These are phyloP conservation scores for Ceriops decandra DNA, from an alignment of 345 rosid species.

Conservation along the genomic window DNA sequence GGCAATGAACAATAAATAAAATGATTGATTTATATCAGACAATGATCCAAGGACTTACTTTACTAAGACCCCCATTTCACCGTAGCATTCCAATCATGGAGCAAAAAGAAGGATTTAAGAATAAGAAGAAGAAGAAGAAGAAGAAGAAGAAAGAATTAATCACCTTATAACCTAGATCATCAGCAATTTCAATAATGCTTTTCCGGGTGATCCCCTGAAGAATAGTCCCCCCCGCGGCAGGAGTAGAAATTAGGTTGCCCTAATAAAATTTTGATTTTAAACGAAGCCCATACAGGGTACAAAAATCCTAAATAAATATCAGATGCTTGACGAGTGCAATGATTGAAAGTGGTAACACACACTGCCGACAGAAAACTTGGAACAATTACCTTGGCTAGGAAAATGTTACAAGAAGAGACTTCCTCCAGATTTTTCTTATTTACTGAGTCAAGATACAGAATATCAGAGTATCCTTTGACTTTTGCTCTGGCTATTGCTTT, in stretches of 20 bases:
- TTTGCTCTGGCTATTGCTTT: constrained; percentile 62
- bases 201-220: constrained; percentile 72
- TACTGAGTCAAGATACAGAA: constrained; percentile 74
- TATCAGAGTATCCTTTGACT: constrained; percentile 74
- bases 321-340: too few species aligned
- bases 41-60: too few species aligned
- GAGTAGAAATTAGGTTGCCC: constrained; percentile 71
- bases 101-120: neutral
- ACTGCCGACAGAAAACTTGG: neutral
- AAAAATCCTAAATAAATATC: too few species aligned
- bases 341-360: too few species aligned
- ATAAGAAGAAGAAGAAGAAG: neutral
- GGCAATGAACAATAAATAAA: neutral
- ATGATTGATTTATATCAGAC: too few species aligned
- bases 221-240: constrained; percentile 66
- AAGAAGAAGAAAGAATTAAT: neutral
- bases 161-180: constrained; percentile 70
- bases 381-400: constrained; percentile 63
- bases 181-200: constrained; percentile 66
- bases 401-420: constrained; percentile 81
- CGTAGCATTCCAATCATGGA: too few species aligned
- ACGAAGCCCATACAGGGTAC: neutral
- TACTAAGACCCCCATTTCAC: too few species aligned
- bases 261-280: constrained; percentile 14
- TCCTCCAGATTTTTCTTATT: constrained; percentile 65